phyloP scores from a whole-genome alignment of 1,284 basidiomycete genomes.

The Schizopora paradoxa region DNA sequence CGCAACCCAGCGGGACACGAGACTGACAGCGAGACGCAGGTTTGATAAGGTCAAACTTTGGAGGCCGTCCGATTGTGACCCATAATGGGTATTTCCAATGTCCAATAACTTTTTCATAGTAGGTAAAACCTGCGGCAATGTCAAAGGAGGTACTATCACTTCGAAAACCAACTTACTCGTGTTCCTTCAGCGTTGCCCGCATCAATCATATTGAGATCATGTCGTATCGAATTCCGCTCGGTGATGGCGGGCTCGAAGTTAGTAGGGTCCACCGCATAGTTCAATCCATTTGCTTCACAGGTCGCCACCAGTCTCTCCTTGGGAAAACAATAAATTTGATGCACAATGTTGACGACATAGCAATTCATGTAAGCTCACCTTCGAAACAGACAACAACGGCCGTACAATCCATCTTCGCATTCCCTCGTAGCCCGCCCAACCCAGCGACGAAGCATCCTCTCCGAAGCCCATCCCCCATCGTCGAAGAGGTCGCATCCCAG shows the following conservation, averaged over 20 bases:
- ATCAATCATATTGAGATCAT: conserved; percentile 27
- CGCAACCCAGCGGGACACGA: conserved; percentile 5
- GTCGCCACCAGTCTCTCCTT: conserved; percentile 73
- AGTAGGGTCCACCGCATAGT: conserved; percentile 60
- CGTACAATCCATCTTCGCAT: conserved; percentile 64
- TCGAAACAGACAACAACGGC: conserved; percentile 59
- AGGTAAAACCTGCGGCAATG: background rate
- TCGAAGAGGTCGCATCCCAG: conserved; percentile 58
- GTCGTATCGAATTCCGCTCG: conserved; percentile 62
- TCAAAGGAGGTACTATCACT: no score
- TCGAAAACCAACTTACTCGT: no score
- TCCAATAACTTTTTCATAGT: background rate
- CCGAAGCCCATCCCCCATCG: conserved; percentile 71
- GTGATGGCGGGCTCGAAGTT: conserved; percentile 70
- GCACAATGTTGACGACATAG: background rate
- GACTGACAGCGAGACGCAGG: conserved; percentile 6
- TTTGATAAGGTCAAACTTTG: no score
- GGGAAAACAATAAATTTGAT: conserved; percentile 4
- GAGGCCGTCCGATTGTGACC: conserved; percentile 6
- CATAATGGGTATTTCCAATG: background rate
- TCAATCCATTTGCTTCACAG: conserved; percentile 52
- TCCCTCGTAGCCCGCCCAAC: conserved; percentile 46
- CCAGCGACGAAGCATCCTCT: conserved; percentile 27
- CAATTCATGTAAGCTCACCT: conserved; percentile 56
- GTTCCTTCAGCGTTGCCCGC: no score